phyloP scores from a whole-genome alignment of 192 early-diverging fungal species.

The Coemansia sp. region DNA sequence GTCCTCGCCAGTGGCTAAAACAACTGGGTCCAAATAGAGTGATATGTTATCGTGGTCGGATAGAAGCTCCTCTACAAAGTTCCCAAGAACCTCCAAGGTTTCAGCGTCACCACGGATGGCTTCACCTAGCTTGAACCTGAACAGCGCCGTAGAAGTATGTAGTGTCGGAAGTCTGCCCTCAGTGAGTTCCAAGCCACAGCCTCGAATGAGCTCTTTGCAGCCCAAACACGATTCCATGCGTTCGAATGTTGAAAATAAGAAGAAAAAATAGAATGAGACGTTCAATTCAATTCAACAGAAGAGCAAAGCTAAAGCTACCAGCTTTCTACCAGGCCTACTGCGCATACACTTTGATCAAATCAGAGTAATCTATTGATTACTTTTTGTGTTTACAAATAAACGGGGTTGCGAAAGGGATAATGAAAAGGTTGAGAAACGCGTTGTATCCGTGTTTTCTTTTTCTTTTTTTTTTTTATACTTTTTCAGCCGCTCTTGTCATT shows the following conservation, averaged over 20 bases:
- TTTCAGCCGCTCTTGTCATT: constrained; percentile 11
- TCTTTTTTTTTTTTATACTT: constrained; percentile 9
- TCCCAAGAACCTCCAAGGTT: constrained; percentile 6
- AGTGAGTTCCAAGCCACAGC: constrained; percentile 34
- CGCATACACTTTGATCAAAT: constrained; percentile 5
- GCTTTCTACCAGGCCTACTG: background rate
- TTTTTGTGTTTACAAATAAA: background rate
- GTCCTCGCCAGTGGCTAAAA: background rate
- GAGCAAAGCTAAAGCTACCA: background rate
- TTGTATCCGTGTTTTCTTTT: background rate
- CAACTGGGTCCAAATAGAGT: constrained; percentile 34
- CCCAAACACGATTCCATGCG: background rate
- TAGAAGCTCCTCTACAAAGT: constrained; percentile 37
- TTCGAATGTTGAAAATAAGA: background rate
- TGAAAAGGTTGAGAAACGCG: background rate
- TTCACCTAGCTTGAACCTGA: constrained; percentile 34
- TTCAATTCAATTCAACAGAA: background rate
- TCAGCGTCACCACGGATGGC: constrained; percentile 10
- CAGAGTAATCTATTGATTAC: background rate
- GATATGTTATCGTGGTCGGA: constrained; percentile 33
- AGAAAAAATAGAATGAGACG: background rate
- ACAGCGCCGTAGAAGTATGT: constrained; percentile 38
- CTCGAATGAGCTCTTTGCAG: constrained; percentile 15
- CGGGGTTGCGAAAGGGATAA: background rate
- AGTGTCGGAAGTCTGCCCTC: constrained; percentile 13